Evolutionary conservation across 2,329 filamentous ascomycete genomes (phyloP), one percentile per base, ranked within the genome.

Genomic region (Stagonosporopsis cucurbitacearum): DNA sequence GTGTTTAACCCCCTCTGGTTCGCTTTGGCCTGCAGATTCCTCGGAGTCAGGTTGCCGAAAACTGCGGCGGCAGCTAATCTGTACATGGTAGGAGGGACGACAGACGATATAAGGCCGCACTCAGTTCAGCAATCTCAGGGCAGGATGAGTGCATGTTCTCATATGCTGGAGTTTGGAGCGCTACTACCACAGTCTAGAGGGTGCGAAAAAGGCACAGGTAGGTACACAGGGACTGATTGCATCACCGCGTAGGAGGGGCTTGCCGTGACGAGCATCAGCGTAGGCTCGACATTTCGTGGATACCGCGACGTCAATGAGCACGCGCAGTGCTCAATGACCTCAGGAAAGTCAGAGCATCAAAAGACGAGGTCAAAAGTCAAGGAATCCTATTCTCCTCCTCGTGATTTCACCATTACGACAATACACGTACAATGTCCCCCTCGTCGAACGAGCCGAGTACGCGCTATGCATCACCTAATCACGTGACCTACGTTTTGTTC

Each of bases 261-360:
- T 36, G 37, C 53, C 20, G 47, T 39, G 47, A 47, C 51, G 47
- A 19, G 53, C 37, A 56, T 51, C 47, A 35, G 52, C 55, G 63
- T 59, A 61, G 50, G 57, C 59, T 60, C 39, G 50, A 41, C 11
- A 44, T 49, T 49, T 58, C 54, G 66, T 69, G 69, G 68, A 61
- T 61, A 54, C 64, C 52, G 59, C 65, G 68, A 71, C 65, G 67
- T 72, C 69, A 71, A 71, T 62, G 57, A 60, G 59, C 63, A 65
- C n/a, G n/a, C n/a, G n/a, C n/a, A n/a, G n/a, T n/a, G n/a, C n/a
- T n/a, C n/a, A n/a, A n/a, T n/a, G n/a, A n/a, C n/a, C n/a, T n/a
- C n/a, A n/a, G n/a, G n/a, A n/a, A n/a, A n/a, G n/a, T n/a, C n/a
- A n/a, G n/a, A n/a, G n/a, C n/a, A 28, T 15, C 36, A 23, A 23